A percentile compares a stretch with the other conserved stretches of the same genome.
These are phyloP conservation scores for Seiridium cupressi DNA, from an alignment of 2,329 filamentous ascomycete genomes.

Conservation along the genomic window DNA sequence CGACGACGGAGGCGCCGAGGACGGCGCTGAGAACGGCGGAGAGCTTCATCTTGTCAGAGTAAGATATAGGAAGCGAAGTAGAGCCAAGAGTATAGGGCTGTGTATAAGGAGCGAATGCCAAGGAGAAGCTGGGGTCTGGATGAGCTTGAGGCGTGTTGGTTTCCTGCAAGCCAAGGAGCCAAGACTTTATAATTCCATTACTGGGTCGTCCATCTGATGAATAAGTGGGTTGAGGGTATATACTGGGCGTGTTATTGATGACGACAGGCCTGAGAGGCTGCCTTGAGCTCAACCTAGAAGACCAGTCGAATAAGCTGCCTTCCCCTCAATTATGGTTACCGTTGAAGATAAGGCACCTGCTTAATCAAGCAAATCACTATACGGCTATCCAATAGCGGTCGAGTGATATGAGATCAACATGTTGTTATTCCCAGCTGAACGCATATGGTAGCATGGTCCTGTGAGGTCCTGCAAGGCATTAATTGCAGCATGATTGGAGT, in stretches of 20 bases:
- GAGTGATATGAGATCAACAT: no score
- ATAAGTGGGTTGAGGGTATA: neutral
- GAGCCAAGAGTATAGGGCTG: neutral
- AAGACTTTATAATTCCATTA: slow-evolving; percentile 2
- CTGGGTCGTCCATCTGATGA: neutral
- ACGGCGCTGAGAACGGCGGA: slow-evolving; percentile 32
- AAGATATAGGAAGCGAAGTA: neutral
- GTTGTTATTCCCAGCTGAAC: no score
- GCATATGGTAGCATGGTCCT: no score
- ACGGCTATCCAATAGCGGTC: no score
- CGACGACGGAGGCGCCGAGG: slow-evolving; percentile 36
- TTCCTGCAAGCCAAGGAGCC: neutral
- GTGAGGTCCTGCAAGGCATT: no score
- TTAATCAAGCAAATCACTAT: no score
- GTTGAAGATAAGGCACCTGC: no score
- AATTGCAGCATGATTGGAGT: no score
- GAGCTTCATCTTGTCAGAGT: slow-evolving; percentile 44
- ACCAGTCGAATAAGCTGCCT: no score
- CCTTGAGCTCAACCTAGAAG: no score
- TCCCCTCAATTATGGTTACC: no score
- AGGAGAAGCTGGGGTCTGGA: neutral
- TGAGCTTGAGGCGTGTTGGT: neutral
- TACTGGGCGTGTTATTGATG: neutral
- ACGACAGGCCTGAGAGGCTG: neutral
- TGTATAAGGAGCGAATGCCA: neutral